A percentile compares a stretch with the other conserved stretches of the same genome.
phyloP scores from a whole-genome alignment of 202 grass and related monocot genomes.

The Dendrocalamus latiflorus region DNA sequence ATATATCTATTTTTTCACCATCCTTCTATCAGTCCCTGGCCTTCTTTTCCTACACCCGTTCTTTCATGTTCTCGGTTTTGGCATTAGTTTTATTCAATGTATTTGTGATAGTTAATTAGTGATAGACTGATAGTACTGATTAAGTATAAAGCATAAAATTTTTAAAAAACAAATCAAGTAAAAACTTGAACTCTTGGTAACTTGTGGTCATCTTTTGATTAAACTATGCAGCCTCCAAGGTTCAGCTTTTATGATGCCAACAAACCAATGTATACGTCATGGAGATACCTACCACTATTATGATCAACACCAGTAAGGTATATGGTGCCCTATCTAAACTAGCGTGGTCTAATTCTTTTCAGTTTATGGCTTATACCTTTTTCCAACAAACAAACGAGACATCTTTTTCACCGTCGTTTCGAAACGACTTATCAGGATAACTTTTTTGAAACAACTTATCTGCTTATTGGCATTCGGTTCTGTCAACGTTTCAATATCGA shows the following conservation, averaged over 20 bases:
- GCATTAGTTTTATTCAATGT: slow-evolving; percentile 2
- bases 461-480: too few species aligned
- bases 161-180: neutral
- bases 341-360: too few species aligned
- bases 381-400: too few species aligned
- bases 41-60: neutral
- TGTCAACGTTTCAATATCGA: too few species aligned
- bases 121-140: too few species aligned
- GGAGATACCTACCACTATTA: slow-evolving; percentile 81
- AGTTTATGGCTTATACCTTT: too few species aligned
- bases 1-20: neutral
- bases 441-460: too few species aligned
- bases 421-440: too few species aligned
- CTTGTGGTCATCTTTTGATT: slow-evolving; percentile 3
- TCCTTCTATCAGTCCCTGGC: neutral
- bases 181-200: neutral
- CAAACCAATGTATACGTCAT: slow-evolving; percentile 87
- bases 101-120: neutral
- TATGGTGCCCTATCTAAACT: neutral
- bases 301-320: slow-evolving; percentile 68
- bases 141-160: neutral
- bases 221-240: slow-evolving; percentile 54
- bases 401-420: too few species aligned
- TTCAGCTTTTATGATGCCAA: slow-evolving; percentile 92
- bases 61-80: neutral